Evolutionary conservation across 805 yeast species (phyloP).

Genomic region (Teunomyces lycoperdinae): DNA sequence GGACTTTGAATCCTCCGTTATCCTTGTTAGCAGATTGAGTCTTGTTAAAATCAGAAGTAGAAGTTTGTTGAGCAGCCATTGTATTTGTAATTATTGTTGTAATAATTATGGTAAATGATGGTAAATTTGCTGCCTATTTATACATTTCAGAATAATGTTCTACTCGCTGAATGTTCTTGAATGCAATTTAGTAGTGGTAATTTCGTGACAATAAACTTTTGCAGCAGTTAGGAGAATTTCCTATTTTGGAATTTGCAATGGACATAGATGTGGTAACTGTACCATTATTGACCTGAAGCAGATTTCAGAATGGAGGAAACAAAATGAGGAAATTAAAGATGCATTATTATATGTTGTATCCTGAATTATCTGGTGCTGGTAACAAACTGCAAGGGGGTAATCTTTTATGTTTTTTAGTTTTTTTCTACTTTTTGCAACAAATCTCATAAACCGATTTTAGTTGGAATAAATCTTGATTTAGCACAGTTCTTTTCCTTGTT

Average conservation of each 20-base stretch:
- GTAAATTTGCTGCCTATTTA: neutral
- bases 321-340: too few relatives aligned
- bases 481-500: too few relatives aligned
- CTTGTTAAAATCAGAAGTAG: constrained; percentile 2
- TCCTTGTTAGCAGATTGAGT: constrained; percentile 6
- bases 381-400: too few relatives aligned
- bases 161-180: too few relatives aligned
- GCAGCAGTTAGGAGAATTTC: neutral
- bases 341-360: too few relatives aligned
- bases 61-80: constrained; percentile 4
- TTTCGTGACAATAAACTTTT: neutral
- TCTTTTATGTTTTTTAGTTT: too few relatives aligned
- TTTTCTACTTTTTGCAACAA: too few relatives aligned
- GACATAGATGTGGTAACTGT: neutral
- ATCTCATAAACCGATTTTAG: too few relatives aligned
- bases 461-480: too few relatives aligned
- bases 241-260: neutral
- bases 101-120: neutral
- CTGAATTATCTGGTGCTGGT: too few relatives aligned
- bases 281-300: neutral
- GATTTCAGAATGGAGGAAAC: neutral
- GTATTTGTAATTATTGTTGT: neutral
- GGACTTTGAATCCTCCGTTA: neutral
- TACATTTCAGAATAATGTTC: neutral
- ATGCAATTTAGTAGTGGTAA: neutral